Evolutionary conservation across 1,284 basidiomycete species (phyloP).

Genomic region (Anthracocystis panici-leucophaei): DNA sequence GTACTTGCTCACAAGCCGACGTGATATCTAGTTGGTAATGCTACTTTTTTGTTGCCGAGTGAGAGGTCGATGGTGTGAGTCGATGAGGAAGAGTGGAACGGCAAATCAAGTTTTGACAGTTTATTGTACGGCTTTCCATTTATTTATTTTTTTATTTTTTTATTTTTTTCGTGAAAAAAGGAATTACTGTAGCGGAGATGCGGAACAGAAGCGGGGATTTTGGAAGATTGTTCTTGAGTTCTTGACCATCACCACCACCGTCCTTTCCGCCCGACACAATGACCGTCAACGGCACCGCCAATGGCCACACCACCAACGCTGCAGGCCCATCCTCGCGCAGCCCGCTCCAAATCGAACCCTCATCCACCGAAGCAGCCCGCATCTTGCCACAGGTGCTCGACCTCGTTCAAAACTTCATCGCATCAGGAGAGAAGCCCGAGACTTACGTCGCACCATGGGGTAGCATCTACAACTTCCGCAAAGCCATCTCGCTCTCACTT

Average conservation of each 20-base stretch:
- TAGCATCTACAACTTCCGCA: constrained; percentile 39
- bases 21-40: not conserved
- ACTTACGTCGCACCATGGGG: constrained; percentile 48
- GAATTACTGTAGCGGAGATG: constrained; percentile 9
- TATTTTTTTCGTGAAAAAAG: constrained; percentile 11
- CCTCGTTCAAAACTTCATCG: constrained; percentile 47
- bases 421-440: constrained; percentile 32
- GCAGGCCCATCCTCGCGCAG: constrained; percentile 22
- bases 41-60: not conserved
- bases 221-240: not conserved
- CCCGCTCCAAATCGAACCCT: constrained; percentile 39
- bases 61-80: not conserved
- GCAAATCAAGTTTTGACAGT: not conserved
- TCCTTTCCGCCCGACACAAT: not conserved
- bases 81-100: not conserved
- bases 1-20: constrained; percentile 27
- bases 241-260: not conserved
- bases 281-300: constrained; percentile 8
- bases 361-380: constrained; percentile 47
- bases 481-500: constrained; percentile 37
- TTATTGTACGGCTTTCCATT: constrained; percentile 5
- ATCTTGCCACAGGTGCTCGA: constrained; percentile 38
- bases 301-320: not conserved
- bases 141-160: constrained; percentile 13
- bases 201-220: not conserved